These are phyloP conservation scores for Fusarium sp. DNA, from an alignment of 2,329 filamentous ascomycete genomes.

Conservation along the genomic window DNA sequence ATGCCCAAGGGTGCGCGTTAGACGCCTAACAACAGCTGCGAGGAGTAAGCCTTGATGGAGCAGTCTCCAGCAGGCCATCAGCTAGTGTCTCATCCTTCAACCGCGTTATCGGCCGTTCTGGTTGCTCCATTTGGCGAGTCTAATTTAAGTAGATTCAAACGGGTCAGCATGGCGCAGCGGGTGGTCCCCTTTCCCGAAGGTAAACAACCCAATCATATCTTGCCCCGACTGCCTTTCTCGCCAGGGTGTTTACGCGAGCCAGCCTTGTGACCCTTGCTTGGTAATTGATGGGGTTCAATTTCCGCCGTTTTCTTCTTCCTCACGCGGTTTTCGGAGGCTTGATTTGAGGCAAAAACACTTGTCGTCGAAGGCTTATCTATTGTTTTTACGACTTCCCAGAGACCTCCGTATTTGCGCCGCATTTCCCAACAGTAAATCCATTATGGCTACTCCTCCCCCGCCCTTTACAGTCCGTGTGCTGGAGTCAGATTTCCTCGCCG, in stretches of 20 bases:
- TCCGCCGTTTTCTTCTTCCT: slow-evolving; percentile 12
- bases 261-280: slow-evolving; percentile 34
- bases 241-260: background rate
- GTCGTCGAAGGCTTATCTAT: background rate
- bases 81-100: background rate
- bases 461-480: slow-evolving; percentile 30
- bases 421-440: background rate
- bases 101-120: background rate
- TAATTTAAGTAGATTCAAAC: slow-evolving; percentile 4
- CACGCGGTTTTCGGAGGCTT: background rate
- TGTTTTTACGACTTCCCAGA: slow-evolving; percentile 2
- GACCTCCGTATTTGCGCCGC: background rate
- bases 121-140: background rate
- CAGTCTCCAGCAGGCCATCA: too few relatives aligned
- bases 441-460: slow-evolving; percentile 26
- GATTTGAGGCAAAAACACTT: background rate
- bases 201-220: background rate
- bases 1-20: background rate
- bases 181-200: background rate
- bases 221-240: background rate
- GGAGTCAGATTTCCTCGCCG: slow-evolving; percentile 2
- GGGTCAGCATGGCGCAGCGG: background rate
- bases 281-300: slow-evolving; percentile 17
- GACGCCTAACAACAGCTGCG: background rate
- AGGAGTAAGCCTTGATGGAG: background rate